Evolutionary conservation across 352 stramenopile species (phyloP).

Genomic region (Globisporangium echinulatum): DNA sequence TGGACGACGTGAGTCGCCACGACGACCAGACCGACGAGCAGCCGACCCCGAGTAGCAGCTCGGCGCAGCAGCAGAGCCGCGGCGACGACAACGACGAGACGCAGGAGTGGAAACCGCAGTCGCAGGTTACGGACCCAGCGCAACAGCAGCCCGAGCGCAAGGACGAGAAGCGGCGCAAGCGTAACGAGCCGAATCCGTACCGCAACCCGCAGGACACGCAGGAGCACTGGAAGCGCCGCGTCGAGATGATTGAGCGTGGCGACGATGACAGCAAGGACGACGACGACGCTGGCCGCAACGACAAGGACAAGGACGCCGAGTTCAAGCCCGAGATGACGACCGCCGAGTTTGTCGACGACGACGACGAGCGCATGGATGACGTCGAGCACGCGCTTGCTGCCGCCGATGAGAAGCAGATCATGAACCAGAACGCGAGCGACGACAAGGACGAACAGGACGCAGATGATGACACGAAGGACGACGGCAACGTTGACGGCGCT

Average conservation of each 20-base stretch:
- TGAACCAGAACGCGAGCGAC: slow-evolving; percentile 39
- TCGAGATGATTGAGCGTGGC: slow-evolving; percentile 82
- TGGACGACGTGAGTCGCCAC: slow-evolving; percentile 23
- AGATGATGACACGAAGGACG: slow-evolving; percentile 44
- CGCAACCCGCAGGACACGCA: slow-evolving; percentile 92
- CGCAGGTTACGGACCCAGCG: slow-evolving; percentile 29
- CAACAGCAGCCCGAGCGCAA: slow-evolving; percentile 32
- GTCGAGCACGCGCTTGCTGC: slow-evolving; percentile 58
- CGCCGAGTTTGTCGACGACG: slow-evolving; percentile 59
- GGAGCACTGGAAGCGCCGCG: slow-evolving; percentile 96
- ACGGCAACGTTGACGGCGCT: slow-evolving; percentile 28
- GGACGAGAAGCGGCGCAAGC: slow-evolving; percentile 70
- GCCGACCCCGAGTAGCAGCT: slow-evolving; percentile 44
- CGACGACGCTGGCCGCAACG: slow-evolving; percentile 37
- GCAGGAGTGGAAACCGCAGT: slow-evolving; percentile 51
- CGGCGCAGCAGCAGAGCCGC: slow-evolving; percentile 38
- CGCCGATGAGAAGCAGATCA: slow-evolving; percentile 60
- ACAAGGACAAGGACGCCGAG: slow-evolving; percentile 27
- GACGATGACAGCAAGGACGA: slow-evolving; percentile 29
- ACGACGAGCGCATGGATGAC: slow-evolving; percentile 59
- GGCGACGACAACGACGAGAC: slow-evolving; percentile 52
- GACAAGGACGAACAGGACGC: slow-evolving; percentile 35
- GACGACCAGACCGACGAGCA: slow-evolving; percentile 39
- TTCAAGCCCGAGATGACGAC: slow-evolving; percentile 30
- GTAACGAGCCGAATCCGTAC: slow-evolving; percentile 93